Conservation (phyloP, 805 yeast genomes). For the Myxozyma geophila region DNA sequence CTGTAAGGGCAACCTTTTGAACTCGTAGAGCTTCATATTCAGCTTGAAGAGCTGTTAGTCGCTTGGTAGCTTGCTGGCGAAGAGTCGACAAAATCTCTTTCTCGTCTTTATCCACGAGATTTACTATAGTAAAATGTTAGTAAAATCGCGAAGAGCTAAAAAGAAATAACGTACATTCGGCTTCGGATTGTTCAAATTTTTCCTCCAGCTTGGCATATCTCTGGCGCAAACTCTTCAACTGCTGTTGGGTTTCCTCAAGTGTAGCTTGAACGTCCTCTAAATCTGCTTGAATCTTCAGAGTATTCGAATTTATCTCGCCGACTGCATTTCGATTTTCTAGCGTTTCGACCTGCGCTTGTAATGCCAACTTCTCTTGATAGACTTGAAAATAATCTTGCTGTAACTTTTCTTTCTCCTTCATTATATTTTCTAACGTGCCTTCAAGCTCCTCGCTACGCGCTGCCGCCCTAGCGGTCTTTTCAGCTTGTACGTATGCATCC, state of each 20-base stretch:
- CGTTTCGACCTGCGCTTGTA: constrained; percentile 24
- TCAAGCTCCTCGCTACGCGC: constrained; percentile 4
- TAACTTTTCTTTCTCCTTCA: constrained; percentile 18
- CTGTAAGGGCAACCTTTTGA: constrained; percentile 10
- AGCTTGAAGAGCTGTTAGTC: constrained; percentile 15
- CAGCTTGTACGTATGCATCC: background rate
- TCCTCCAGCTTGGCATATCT: constrained; percentile 1
- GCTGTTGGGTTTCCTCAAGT: background rate
- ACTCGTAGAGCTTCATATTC: constrained; percentile 13
- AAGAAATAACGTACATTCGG: constrained; percentile 14
- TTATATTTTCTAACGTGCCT: constrained; percentile 11
- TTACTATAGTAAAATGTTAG: constrained; percentile 6
- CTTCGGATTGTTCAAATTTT: constrained; percentile 4
- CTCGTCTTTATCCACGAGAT: constrained; percentile 27
- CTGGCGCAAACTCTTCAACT: constrained; percentile 8
- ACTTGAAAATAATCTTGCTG: constrained; percentile 22
- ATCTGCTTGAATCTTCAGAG: background rate
- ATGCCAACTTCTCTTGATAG: constrained; percentile 22
- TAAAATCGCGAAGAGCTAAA: background rate
- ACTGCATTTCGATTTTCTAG: constrained; percentile 11
- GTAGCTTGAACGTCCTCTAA: constrained; percentile 6
- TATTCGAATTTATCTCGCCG: background rate
- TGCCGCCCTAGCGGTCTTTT: background rate
- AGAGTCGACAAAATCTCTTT: constrained; percentile 14
- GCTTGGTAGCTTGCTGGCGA: constrained; percentile 14